phyloP scores from a whole-genome alignment of 371 early-diverging fungal genomes.

The Rhizopus stolonifer region DNA sequence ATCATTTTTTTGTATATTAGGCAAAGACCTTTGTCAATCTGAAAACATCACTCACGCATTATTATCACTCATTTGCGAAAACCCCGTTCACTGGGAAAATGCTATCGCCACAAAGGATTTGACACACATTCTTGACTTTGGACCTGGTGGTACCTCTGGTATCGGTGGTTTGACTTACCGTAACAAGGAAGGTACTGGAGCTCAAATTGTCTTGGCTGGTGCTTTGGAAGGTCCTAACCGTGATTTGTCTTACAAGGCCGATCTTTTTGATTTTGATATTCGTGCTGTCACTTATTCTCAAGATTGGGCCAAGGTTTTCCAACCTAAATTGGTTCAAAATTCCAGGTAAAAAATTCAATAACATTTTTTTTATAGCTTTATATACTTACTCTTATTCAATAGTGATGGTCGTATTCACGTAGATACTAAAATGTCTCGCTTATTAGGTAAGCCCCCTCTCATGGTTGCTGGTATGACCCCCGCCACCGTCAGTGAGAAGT shows the following conservation, averaged over 20 bases:
- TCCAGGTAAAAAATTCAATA: slow-evolving; percentile 35
- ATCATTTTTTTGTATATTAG: too few relatives aligned
- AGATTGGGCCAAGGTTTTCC: slow-evolving; percentile 90
- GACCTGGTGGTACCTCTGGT: slow-evolving; percentile 90
- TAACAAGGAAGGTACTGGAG: slow-evolving; percentile 95
- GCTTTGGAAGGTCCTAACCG: slow-evolving; percentile 64
- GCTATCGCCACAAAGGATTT: slow-evolving; percentile 70
- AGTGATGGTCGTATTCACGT: slow-evolving; percentile 79
- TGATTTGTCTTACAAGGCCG: slow-evolving; percentile 81
- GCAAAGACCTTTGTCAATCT: slow-evolving; percentile 65
- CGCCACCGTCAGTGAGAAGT: slow-evolving; percentile 73
- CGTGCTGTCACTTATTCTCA: slow-evolving; percentile 83
- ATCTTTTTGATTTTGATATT: slow-evolving; percentile 78
- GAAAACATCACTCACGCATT: slow-evolving; percentile 65
- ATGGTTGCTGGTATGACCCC: slow-evolving; percentile 95
- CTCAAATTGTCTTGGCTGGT: slow-evolving; percentile 80
- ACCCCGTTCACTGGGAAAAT: slow-evolving; percentile 87
- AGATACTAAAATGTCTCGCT: slow-evolving; percentile 86
- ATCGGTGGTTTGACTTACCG: slow-evolving; percentile 86
- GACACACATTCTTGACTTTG: slow-evolving; percentile 94
- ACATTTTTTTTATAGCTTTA: neutral
- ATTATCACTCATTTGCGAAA: slow-evolving; percentile 77
- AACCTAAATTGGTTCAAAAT: slow-evolving; percentile 70
- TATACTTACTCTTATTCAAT: slow-evolving; percentile 4
- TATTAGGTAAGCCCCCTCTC: slow-evolving; percentile 86